Conservation (phyloP, 2,329 filamentous ascomycete genomes). For the Penicillium sp. region DNA sequence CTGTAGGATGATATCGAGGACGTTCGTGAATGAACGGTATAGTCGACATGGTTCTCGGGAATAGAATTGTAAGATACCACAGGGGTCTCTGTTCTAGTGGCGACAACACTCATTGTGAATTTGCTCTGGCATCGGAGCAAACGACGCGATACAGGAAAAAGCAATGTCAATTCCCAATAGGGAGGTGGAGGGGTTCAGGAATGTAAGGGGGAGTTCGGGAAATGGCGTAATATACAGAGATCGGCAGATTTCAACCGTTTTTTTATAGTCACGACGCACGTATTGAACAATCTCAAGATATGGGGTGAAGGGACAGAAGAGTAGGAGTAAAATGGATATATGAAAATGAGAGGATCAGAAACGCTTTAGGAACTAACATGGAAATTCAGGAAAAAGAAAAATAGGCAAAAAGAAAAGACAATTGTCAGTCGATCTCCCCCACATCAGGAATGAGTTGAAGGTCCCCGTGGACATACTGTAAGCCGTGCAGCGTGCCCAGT, state of each 20-base stretch:
- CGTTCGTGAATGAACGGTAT: slow-evolving; percentile 31
- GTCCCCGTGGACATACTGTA: background rate
- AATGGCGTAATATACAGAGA: slow-evolving; percentile 15
- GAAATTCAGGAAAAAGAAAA: slow-evolving; percentile 2
- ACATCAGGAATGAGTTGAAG: slow-evolving; percentile 20
- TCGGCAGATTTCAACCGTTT: slow-evolving; percentile 13
- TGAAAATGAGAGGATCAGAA: background rate
- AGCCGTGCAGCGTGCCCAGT: slow-evolving; percentile 10
- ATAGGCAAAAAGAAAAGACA: slow-evolving; percentile 7
- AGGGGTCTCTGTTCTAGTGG: slow-evolving; percentile 37
- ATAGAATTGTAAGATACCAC: slow-evolving; percentile 30
- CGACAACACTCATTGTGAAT: slow-evolving; percentile 41
- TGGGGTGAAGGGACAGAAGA: background rate
- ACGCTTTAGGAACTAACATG: background rate
- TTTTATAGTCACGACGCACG: slow-evolving; percentile 2
- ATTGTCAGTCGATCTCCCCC: slow-evolving; percentile 21
- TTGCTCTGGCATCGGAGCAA: slow-evolving; percentile 19
- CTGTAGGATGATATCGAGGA: slow-evolving; percentile 39
- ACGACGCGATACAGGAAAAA: slow-evolving; percentile 10
- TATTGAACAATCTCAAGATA: background rate
- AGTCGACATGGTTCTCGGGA: slow-evolving; percentile 22
- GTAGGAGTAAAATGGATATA: background rate
- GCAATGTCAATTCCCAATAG: slow-evolving; percentile 8
- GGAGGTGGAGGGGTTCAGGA: slow-evolving; percentile 15
- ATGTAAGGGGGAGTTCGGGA: slow-evolving; percentile 19